Conservation (phyloP, 257 asterid species). For the Penstemon newberryi region DNA sequence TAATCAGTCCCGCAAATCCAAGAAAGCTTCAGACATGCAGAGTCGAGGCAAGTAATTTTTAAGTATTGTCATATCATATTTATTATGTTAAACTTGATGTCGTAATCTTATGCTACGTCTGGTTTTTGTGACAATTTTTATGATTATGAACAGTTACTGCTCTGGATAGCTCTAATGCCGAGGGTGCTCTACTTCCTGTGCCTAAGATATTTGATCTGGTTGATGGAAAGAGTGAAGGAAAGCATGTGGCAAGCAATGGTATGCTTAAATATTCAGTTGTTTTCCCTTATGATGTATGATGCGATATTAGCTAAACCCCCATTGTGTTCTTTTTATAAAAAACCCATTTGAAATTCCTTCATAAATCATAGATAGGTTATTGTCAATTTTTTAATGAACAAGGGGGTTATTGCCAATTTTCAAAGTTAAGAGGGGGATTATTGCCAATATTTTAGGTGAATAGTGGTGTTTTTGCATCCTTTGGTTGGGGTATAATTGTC, state of each 20-base stretch:
- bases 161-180: slow-evolving; percentile 76
- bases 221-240: slow-evolving; percentile 38
- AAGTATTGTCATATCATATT: too few relatives aligned
- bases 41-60: slow-evolving; percentile 50
- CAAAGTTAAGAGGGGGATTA: too few relatives aligned
- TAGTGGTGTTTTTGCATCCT: too few relatives aligned
- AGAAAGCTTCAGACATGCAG: slow-evolving; percentile 42
- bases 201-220: slow-evolving; percentile 53
- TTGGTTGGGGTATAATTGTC: too few relatives aligned
- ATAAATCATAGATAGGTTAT: too few relatives aligned
- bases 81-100: neutral
- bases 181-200: slow-evolving; percentile 75
- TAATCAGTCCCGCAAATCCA: slow-evolving; percentile 55
- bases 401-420: too few relatives aligned
- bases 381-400: too few relatives aligned
- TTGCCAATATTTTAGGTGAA: too few relatives aligned
- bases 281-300: neutral
- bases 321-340: too few relatives aligned
- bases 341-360: too few relatives aligned
- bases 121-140: slow-evolving; percentile 21
- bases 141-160: slow-evolving; percentile 70
- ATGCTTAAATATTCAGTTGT: slow-evolving; percentile 25
- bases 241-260: slow-evolving; percentile 51
- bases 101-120: slow-evolving; percentile 9
- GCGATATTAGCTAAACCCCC: neutral